phyloP scores from a whole-genome alignment of 1,139 yeast species.

The Debaryomycetaceae sp. region DNA sequence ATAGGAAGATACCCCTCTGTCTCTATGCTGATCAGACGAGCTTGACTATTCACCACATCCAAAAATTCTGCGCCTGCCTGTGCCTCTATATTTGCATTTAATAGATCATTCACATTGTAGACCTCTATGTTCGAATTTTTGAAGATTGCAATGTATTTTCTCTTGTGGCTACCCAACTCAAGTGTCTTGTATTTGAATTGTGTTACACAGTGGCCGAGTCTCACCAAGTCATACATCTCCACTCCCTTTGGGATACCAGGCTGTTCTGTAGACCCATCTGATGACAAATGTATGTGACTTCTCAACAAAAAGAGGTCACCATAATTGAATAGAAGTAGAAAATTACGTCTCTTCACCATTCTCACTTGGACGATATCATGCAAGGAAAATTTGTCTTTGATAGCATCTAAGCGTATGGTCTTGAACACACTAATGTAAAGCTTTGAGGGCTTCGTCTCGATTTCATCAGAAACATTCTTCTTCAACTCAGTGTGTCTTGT shows the following conservation, averaged over 20 bases:
- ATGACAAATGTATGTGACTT: conserved; percentile 17
- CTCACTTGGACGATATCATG: conserved; percentile 21
- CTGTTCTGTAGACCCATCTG: not conserved
- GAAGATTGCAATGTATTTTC: not conserved
- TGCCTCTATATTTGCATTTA: not conserved
- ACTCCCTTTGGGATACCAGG: conserved; percentile 8
- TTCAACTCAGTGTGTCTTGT: conserved; percentile 2
- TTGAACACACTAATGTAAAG: conserved; percentile 31
- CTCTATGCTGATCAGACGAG: conserved; percentile 28
- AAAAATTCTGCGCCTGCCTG: not conserved
- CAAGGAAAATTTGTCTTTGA: conserved; percentile 24
- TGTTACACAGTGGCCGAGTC: conserved; percentile 6
- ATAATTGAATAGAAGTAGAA: conserved; percentile 30
- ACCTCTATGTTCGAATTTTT: not conserved
- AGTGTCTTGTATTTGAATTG: not conserved
- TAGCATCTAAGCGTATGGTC: conserved; percentile 35
- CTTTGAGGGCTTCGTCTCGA: conserved; percentile 17
- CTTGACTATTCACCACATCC: conserved; percentile 20
- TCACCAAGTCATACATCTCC: conserved; percentile 13
- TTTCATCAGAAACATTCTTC: conserved; percentile 1
- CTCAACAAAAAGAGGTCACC: conserved; percentile 41
- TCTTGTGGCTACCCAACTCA: not conserved
- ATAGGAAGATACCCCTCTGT: conserved; percentile 1
- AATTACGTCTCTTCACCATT: conserved; percentile 30
- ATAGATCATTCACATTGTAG: not conserved